Conservation (phyloP, 2,329 filamentous ascomycete genomes). For the Cladobotryum protrusum region DNA sequence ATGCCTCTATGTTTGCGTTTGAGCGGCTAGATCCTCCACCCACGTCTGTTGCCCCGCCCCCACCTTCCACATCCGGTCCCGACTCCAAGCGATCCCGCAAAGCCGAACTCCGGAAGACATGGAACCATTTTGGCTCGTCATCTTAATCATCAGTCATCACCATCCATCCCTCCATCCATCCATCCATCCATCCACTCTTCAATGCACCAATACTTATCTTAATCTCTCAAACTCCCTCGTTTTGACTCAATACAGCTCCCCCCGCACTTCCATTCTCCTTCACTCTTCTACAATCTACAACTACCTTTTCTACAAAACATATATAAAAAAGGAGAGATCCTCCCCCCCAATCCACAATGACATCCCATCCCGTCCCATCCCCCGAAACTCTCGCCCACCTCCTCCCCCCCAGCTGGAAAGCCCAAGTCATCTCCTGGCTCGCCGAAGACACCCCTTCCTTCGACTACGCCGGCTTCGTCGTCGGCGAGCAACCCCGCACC, state of each 20-base stretch:
- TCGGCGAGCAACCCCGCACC: conserved; percentile 61
- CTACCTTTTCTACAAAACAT: too few relatives aligned
- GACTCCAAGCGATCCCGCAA: neutral
- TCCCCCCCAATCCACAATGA: neutral
- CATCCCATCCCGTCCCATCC: too few relatives aligned
- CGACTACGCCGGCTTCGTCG: conserved; percentile 96
- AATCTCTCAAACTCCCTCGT: too few relatives aligned
- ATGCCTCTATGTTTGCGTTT: neutral
- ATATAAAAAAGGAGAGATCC: neutral
- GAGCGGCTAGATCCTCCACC: too few relatives aligned
- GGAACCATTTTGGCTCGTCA: neutral
- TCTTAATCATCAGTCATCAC: neutral
- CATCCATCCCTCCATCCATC: too few relatives aligned
- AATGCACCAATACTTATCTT: too few relatives aligned
- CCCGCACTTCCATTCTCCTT: too few relatives aligned
- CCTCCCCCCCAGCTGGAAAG: conserved; percentile 79
- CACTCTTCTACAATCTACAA: too few relatives aligned
- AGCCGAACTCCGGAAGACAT: neutral
- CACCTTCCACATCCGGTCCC: neutral
- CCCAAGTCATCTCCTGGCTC: conserved; percentile 75
- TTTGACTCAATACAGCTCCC: too few relatives aligned
- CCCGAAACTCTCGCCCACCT: conserved; percentile 50
- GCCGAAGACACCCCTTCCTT: conserved; percentile 94
- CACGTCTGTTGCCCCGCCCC: neutral
- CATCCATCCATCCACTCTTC: too few relatives aligned